Conservation (phyloP, 2,329 filamentous ascomycete genomes). For the Clonostachys sp. region DNA sequence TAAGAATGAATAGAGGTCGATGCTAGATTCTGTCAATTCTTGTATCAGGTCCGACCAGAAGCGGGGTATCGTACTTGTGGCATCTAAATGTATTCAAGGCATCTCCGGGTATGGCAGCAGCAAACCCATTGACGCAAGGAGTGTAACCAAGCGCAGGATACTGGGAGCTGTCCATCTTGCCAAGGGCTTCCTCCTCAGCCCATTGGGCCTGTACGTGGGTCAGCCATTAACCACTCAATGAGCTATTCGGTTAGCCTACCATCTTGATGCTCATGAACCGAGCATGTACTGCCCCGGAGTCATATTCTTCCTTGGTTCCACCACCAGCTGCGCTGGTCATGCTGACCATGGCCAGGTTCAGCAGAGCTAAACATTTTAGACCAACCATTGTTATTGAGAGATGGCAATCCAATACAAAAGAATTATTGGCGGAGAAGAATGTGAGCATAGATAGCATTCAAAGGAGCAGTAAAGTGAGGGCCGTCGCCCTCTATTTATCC, state of each 20-base stretch:
- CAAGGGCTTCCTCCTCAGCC: slow-evolving; percentile 22
- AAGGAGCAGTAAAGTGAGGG: no score
- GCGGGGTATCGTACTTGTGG: slow-evolving; percentile 27
- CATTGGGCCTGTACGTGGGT: slow-evolving; percentile 15
- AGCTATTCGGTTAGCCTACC: slow-evolving; percentile 2
- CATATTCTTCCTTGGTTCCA: slow-evolving; percentile 10
- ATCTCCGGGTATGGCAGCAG: slow-evolving; percentile 37
- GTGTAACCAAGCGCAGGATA: slow-evolving; percentile 31
- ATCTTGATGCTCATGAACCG: slow-evolving; percentile 15
- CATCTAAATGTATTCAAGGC: slow-evolving; percentile 41
- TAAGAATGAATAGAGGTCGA: slow-evolving; percentile 50
- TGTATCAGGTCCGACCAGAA: neutral
- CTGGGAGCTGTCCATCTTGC: slow-evolving; percentile 23
- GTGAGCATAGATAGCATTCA: no score
- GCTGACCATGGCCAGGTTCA: slow-evolving; percentile 11
- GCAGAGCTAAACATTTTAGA: slow-evolving; percentile 6
- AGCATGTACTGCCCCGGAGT: slow-evolving; percentile 9
- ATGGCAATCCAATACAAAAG: no score
- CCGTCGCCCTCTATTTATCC: no score
- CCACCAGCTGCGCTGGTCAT: slow-evolving; percentile 11
- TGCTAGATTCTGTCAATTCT: neutral
- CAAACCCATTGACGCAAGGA: slow-evolving; percentile 34
- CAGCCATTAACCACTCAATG: neutral
- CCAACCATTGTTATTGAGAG: slow-evolving; percentile 10
- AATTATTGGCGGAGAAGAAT: no score